A percentile compares a stretch with the other conserved stretches of the same genome.
Conservation (phyloP, 2,329 filamentous ascomycete genomes). For the Trichoderma sp. region DNA sequence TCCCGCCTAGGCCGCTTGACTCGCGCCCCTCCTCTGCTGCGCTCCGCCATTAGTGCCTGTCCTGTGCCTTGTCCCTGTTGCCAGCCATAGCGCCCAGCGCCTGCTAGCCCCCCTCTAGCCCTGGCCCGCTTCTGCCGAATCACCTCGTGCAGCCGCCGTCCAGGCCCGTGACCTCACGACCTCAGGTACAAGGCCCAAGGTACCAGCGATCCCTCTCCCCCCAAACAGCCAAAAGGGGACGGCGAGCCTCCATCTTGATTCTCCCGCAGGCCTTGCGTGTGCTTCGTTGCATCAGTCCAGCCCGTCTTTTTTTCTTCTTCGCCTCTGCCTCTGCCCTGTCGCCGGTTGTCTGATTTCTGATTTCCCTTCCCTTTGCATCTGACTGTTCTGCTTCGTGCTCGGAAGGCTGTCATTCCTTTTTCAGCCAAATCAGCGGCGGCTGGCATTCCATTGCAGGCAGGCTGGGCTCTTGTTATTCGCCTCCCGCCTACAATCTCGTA, state of each 20-base stretch:
- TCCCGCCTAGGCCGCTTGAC: conserved; percentile 18
- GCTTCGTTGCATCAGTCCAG: conserved; percentile 25
- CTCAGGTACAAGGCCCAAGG: conserved; percentile 26
- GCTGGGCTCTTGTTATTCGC: conserved; percentile 9
- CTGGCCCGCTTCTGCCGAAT: conserved; percentile 27
- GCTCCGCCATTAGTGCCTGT: neutral
- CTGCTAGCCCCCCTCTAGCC: neutral
- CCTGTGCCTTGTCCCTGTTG: conserved; percentile 1
- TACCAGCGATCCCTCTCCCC: conserved; percentile 9
- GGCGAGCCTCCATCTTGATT: conserved; percentile 19
- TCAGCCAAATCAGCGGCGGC: conserved; percentile 10
- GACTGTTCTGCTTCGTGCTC: conserved; percentile 7
- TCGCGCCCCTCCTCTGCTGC: conserved; percentile 14
- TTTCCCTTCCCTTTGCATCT: conserved; percentile 17
- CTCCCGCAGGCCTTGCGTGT: conserved; percentile 20
- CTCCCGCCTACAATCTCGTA: neutral
- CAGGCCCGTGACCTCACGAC: conserved; percentile 35
- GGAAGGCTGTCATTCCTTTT: conserved; percentile 24
- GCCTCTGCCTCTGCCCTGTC: conserved; percentile 13
- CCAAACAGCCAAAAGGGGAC: conserved; percentile 23
- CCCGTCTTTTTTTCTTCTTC: neutral
- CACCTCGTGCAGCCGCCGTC: conserved; percentile 25
- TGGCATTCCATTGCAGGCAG: conserved; percentile 17
- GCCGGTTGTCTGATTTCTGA: conserved; percentile 22
- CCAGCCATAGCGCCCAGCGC: neutral